Evolutionary conservation across 352 stramenopile genomes (phyloP).

Genomic region (Phytophthora brassicae): DNA sequence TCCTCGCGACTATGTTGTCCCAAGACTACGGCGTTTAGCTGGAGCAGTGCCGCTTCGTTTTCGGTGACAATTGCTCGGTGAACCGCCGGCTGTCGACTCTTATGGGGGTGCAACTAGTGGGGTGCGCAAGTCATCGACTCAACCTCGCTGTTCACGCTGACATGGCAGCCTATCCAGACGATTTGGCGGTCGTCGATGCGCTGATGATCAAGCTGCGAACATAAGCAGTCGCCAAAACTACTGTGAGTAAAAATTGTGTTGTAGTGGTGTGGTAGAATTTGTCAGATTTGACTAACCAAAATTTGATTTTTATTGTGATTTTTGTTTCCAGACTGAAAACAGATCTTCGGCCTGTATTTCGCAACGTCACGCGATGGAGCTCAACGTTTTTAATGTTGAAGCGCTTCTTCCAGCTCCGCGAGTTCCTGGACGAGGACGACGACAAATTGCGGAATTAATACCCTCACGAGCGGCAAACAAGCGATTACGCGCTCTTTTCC

Average conservation of each 20-base stretch:
- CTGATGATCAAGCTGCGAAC: constrained; percentile 8
- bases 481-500: neutral
- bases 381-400: neutral
- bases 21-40: neutral
- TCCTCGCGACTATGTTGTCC: constrained; percentile 1
- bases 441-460: neutral
- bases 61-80: constrained; percentile 2
- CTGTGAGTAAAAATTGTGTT: neutral
- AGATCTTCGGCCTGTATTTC: neutral
- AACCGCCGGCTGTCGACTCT: neutral
- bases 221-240: neutral
- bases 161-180: neutral
- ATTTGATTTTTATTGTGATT: neutral
- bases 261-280: too few relatives aligned
- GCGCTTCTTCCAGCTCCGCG: neutral
- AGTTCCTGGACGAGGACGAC: neutral
- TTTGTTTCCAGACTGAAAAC: neutral
- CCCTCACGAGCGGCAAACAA: neutral
- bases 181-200: neutral
- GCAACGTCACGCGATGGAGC: neutral
- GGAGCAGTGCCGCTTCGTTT: constrained; percentile 3
- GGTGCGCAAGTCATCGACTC: neutral
- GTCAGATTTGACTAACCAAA: neutral
- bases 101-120: neutral
- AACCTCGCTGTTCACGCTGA: neutral